A percentile compares a stretch with the other conserved stretches of the same genome.
Evolutionary conservation across 768 basidiomycete genomes (phyloP).

Genomic region (Plicaturopsis crispa): DNA sequence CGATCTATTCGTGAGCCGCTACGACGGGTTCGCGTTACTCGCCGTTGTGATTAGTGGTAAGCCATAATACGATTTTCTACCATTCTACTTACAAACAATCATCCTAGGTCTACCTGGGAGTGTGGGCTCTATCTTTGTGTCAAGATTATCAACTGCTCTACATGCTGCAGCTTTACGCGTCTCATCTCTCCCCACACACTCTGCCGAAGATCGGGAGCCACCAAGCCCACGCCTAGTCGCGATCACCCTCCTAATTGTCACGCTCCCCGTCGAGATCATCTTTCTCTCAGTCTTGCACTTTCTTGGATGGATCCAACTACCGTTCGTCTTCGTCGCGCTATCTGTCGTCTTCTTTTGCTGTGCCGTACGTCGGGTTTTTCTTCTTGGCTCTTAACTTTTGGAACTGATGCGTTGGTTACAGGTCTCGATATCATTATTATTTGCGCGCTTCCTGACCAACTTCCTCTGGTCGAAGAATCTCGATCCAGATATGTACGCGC

Average conservation of each 20-base stretch:
- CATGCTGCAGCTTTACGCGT: constrained; percentile 47
- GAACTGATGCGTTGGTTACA: constrained; percentile 22
- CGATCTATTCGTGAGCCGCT: constrained; percentile 81
- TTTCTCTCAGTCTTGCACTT: constrained; percentile 60
- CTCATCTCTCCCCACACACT: constrained; percentile 11
- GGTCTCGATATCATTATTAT: constrained; percentile 62
- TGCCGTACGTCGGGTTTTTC: constrained; percentile 47
- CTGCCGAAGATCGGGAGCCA: constrained; percentile 6
- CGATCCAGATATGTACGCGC: constrained; percentile 89
- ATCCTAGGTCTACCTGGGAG: constrained; percentile 75
- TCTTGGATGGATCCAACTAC: constrained; percentile 75
- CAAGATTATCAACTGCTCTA: constrained; percentile 82
- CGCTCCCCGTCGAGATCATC: constrained; percentile 71
- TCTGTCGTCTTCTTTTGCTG: constrained; percentile 67
- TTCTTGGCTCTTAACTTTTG: neutral
- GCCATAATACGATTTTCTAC: constrained; percentile 10
- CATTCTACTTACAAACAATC: neutral
- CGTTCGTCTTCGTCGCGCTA: constrained; percentile 58
- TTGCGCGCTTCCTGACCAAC: constrained; percentile 61
- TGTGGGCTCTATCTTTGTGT: constrained; percentile 86
- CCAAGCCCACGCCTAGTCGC: constrained; percentile 49
- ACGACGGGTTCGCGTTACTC: constrained; percentile 82
- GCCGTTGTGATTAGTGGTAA: constrained; percentile 83
- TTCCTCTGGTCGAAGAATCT: constrained; percentile 70
- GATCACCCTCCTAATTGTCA: constrained; percentile 63